phyloP scores from a whole-genome alignment of 1,284 basidiomycete species.

The Tilletiopsis washingtonensis region DNA sequence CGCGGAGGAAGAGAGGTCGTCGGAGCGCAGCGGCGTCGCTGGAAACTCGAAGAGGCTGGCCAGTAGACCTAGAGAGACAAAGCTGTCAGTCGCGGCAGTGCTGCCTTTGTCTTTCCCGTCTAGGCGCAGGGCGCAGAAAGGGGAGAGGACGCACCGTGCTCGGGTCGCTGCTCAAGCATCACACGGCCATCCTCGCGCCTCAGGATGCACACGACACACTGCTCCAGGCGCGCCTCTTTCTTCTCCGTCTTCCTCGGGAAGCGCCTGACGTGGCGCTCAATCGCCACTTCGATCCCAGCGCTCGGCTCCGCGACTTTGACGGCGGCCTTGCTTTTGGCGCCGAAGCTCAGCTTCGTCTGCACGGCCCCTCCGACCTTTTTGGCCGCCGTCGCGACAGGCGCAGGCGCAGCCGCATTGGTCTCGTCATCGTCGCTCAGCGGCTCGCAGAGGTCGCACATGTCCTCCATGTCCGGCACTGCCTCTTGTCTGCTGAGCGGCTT shows the following conservation, averaged over 20 bases:
- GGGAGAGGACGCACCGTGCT: conserved; percentile 66
- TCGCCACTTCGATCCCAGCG: too few species aligned
- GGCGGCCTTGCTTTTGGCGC: background rate
- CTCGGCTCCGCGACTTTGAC: too few species aligned
- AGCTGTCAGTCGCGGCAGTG: background rate
- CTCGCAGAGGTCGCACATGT: conserved; percentile 34
- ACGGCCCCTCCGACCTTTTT: conserved; percentile 7
- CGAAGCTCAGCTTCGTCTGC: background rate
- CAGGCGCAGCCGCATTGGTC: background rate
- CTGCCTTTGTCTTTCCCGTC: conserved; percentile 28
- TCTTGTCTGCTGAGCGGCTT: too few species aligned
- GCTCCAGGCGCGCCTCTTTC: conserved; percentile 74
- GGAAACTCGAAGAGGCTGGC: conserved; percentile 45
- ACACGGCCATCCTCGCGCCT: conserved; percentile 1
- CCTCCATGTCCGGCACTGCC: conserved; percentile 37
- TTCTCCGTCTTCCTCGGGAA: conserved; percentile 82
- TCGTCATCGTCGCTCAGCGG: conserved; percentile 14
- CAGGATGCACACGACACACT: conserved; percentile 74
- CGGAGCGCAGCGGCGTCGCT: too few species aligned
- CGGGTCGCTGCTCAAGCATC: conserved; percentile 18
- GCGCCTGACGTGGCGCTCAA: conserved; percentile 58
- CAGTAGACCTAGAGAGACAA: conserved; percentile 8
- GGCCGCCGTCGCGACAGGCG: conserved; percentile 2
- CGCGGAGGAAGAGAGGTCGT: too few species aligned
- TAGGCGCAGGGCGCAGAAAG: conserved; percentile 55